Conservation (phyloP, 1,284 basidiomycete genomes). For the Trametes hirsuta region DNA sequence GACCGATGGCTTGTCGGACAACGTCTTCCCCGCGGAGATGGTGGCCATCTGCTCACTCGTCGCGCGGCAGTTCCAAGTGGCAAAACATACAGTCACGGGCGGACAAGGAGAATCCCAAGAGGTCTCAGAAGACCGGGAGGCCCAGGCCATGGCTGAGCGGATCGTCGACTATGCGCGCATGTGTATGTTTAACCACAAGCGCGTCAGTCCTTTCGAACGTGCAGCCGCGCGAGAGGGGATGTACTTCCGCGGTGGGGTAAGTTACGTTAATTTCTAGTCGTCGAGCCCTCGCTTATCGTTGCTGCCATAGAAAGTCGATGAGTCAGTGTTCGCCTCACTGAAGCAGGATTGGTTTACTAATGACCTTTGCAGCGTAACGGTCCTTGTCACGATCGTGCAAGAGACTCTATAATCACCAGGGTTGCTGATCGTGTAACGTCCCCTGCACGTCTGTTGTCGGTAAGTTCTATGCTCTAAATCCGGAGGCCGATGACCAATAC, state of each 20-base stretch:
- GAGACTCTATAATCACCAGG: conserved; percentile 35
- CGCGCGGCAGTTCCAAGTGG: conserved; percentile 44
- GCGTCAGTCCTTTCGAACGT: conserved; percentile 76
- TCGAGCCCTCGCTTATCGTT: neutral
- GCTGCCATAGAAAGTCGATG: conserved; percentile 59
- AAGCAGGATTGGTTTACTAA: conserved; percentile 2
- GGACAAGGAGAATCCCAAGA: conserved; percentile 15
- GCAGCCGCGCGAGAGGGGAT: conserved; percentile 62
- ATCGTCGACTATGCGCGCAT: conserved; percentile 69
- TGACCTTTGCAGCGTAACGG: conserved; percentile 51
- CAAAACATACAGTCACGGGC: conserved; percentile 15
- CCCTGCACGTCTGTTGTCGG: neutral
- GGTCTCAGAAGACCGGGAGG: conserved; percentile 54
- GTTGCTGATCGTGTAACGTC: too few species aligned
- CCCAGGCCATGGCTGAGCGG: conserved; percentile 71
- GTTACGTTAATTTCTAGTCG: conserved; percentile 35
- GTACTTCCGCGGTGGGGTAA: conserved; percentile 71
- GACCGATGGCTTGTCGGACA: conserved; percentile 89
- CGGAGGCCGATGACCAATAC: too few species aligned
- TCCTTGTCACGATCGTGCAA: conserved; percentile 60
- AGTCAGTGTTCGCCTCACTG: conserved; percentile 45
- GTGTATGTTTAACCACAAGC: conserved; percentile 66
- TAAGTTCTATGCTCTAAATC: neutral
- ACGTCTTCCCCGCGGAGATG: conserved; percentile 78
- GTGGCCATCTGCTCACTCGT: conserved; percentile 68